These are phyloP conservation scores for Carex scoparia DNA, from an alignment of 176 grass and related monocot genomes.

Conservation along the genomic window DNA sequence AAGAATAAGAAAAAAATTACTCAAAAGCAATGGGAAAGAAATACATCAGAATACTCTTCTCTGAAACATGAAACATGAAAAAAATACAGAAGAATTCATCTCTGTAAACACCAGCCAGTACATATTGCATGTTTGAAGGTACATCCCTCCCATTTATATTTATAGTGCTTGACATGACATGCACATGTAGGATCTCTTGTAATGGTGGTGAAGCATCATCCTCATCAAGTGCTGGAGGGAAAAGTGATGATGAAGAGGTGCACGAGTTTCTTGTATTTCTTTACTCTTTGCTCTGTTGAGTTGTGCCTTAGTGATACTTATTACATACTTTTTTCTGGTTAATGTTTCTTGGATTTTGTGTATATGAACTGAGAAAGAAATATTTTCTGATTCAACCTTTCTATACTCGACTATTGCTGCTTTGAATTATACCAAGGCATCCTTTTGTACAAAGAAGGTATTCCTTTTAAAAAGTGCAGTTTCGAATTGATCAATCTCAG, in stretches of 20 bases:
- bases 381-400: not conserved
- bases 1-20: not conserved
- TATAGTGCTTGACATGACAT: not conserved
- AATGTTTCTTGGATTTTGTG: not conserved
- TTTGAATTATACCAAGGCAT: not conserved
- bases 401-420: not conserved
- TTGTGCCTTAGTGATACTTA: not conserved
- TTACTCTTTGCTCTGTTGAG: not conserved
- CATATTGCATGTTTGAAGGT: not conserved
- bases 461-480: not conserved
- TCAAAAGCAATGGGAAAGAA: no score
- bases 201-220: constrained; percentile 15
- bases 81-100: not conserved
- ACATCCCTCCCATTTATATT: not conserved
- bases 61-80: not conserved
- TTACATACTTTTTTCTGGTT: constrained; percentile 8
- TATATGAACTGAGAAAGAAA: not conserved
- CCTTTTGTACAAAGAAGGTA: no score
- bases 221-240: constrained; percentile 14
- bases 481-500: not conserved
- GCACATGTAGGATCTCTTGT: constrained; percentile 3
- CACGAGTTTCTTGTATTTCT: not conserved
- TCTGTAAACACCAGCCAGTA: not conserved
- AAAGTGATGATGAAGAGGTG: constrained; percentile 4
- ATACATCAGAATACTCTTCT: not conserved